These are phyloP conservation scores for Venturia effusa DNA, from an alignment of 2,329 filamentous ascomycete genomes.

Conservation along the genomic window DNA sequence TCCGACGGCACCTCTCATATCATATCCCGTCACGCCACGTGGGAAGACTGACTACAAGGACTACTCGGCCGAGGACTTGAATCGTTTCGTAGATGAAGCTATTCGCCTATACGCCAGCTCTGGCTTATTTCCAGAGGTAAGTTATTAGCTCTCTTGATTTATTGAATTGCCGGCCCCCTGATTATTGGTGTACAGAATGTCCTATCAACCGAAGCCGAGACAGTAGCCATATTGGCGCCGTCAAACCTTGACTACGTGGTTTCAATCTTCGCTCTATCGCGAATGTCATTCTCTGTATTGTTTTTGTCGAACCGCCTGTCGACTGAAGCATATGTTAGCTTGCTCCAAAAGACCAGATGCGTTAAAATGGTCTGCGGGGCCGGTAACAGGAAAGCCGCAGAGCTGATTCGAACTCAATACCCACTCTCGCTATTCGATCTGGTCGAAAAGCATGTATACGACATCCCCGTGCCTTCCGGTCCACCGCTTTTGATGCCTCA, in stretches of 20 bases:
- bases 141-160: not conserved
- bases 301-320: constrained; percentile 45
- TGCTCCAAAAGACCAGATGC: constrained; percentile 35
- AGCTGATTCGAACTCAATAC: not conserved
- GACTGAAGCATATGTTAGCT: constrained; percentile 37
- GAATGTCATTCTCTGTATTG: constrained; percentile 44
- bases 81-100: not conserved
- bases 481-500: constrained; percentile 12
- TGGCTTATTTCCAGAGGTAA: not conserved
- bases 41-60: constrained; percentile 12
- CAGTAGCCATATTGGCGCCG: not conserved
- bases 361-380: constrained; percentile 20
- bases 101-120: not conserved
- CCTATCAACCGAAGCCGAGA: constrained; percentile 42
- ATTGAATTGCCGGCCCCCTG: constrained; percentile 11
- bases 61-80: not conserved
- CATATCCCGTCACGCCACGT: not conserved
- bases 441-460: not conserved
- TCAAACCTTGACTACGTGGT: constrained; percentile 40
- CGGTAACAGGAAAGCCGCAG: constrained; percentile 14
- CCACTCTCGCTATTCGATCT: not conserved
- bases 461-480: not conserved
- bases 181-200: constrained; percentile 31
- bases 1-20: not conserved
- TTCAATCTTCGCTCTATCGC: constrained; percentile 42